Evolutionary conservation across 768 basidiomycete species (phyloP), one percentile per base, ranked within the genome.

Genomic region (Pleurotus salmoneostramineus): DNA sequence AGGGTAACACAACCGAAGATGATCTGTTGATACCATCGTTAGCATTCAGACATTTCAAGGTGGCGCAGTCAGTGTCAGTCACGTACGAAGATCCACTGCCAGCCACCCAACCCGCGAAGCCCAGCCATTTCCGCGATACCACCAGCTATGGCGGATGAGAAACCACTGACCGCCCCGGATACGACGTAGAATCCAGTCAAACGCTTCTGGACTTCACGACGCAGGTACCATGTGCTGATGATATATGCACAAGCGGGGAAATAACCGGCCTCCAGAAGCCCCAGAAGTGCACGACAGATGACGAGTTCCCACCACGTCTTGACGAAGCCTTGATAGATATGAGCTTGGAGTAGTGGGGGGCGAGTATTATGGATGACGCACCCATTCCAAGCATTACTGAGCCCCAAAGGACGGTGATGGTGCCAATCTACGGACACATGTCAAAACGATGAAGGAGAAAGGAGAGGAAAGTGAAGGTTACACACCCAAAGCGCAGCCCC

Each of bases 81-180:
- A 49, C 71, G 56, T 27, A 74, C 59, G 61, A 76, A 73, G 40
- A 76, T 74, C 73, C 73, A 74, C 32, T 64, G 65, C 72, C 74
- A 74, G 12, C 72, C 72, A 27, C 66, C 61, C 27, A 73, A 59
- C 11, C 65, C 67, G 21, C 60, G 36, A 17, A 43, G 36, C 5
- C 69, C 36, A 62, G 63, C 14, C 67, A 71, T 11, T 62, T 63
- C 32, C 72, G 58, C 36, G 65, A 60, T 31, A 43, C 52, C 52
- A 4, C 52, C 52, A 10, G 65, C 68, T 32, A 73, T 58, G 3
- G 47, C 71, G 58, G 68, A 74, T 1, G 72, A 69, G 62, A 58
- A 42, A 10, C 60, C 60, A 1, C 62, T 60, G 42, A 61, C 60
- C 42, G 64, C 59, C 1, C 62, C 56, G 34, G 65, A 63, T 34